Base-by-base conservation (phyloP, 225 moss, liverwort and hornwort genomes). In the Marchantia polymorpha region DNA sequence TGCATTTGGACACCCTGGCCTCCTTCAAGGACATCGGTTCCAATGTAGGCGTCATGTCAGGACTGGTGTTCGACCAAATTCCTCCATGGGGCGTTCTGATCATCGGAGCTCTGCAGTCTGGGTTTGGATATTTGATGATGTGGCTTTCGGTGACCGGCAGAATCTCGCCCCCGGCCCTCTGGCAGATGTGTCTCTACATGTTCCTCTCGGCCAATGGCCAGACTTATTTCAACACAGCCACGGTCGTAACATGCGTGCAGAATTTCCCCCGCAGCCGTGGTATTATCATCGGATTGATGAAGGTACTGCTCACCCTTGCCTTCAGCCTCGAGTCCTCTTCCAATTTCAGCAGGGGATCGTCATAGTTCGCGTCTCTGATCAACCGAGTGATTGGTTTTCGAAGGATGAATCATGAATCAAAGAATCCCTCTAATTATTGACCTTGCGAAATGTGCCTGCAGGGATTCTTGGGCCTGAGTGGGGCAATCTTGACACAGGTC, bases 221-320 rank as follows among this genome's bases (percentile, higher is more conserved):
- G 49, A 83, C 90, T 0, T 89, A 83, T 64, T 88, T 91, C 88
- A 93, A 83, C 82, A 91, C 93, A 23, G 88, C 89, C 16, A 86
- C 83, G 19, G 89, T 93, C 20, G 93, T 93, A 67, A 93, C 90
- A 29, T 90, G 90, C 25, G 93, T 93, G 64, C 84, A 90, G 70
- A 89, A 78, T 72, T 93, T 93, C 60, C 90, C 91, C 27, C 84
- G 77, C 29, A 88, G 85, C 59, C 84, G 93, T 77, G 93, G 93
- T 39, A 64, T 83, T 15, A 86, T 93, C 72, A 90, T 93, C 59
- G 91, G 93, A 23, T 77, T 93, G 61, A 72, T 90, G 49, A 93
- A 93, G 89, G 89, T 89, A 54, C 10, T 39, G 39, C 39, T 39
- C 5, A 2, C 39, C 39, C 39, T 39, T 39, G 3, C 39, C 39